Conservation (phyloP, 169 alveolate genomes). For the Babesia sp. region DNA sequence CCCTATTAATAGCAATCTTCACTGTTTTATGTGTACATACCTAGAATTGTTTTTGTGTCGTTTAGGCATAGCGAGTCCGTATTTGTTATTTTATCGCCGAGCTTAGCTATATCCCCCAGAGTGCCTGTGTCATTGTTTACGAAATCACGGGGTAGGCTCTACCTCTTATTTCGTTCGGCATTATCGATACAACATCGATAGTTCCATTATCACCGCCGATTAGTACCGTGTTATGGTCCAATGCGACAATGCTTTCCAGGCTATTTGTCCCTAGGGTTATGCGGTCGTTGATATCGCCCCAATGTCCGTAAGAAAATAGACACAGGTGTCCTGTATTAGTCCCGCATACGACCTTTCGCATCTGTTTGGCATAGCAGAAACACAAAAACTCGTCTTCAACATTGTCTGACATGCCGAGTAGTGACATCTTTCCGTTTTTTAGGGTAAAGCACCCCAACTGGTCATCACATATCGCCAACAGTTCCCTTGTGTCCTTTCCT, state of each 20-base stretch:
- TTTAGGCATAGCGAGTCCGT: constrained; percentile 52
- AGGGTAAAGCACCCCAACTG: constrained; percentile 58
- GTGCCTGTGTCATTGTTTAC: constrained; percentile 7
- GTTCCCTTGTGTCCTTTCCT: constrained; percentile 28
- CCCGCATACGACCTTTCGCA: constrained; percentile 59
- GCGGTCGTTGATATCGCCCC: constrained; percentile 64
- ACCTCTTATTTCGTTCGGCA: constrained; percentile 52
- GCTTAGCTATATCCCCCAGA: background rate
- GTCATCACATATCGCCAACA: constrained; percentile 51
- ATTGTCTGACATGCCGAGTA: constrained; percentile 58
- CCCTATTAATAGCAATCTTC: constrained; percentile 14
- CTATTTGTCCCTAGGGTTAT: constrained; percentile 32
- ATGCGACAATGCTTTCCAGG: constrained; percentile 38
- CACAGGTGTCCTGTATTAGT: constrained; percentile 52
- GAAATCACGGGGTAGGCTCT: background rate
- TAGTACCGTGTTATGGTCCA: constrained; percentile 31
- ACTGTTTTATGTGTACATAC: background rate
- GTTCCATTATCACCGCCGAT: constrained; percentile 59
- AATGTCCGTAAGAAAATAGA: constrained; percentile 52
- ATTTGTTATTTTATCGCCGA: background rate
- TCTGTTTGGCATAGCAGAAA: background rate
- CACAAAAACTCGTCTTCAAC: constrained; percentile 50
- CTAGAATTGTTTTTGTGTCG: constrained; percentile 1
- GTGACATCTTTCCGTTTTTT: constrained; percentile 24
- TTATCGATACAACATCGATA: constrained; percentile 19